Evolutionary conservation across 257 asterid species (phyloP).

Genomic region (Penstemon davidsonii): DNA sequence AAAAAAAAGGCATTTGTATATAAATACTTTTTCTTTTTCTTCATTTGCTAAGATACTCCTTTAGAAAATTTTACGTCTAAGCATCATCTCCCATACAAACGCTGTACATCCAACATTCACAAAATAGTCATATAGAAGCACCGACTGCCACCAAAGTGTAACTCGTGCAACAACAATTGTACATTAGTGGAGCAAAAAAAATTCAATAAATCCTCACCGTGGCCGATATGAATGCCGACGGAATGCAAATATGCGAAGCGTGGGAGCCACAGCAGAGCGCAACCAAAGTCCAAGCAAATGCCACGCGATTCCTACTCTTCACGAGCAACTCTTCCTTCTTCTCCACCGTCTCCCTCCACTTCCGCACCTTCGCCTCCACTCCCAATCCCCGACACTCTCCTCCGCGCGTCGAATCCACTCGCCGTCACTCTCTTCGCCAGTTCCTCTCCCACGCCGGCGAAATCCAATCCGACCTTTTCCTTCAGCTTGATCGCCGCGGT

Average conservation of each 20-base stretch:
- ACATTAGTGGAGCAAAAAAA: conserved; percentile 10
- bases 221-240: conserved; percentile 80
- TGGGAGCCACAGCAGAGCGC: conserved; percentile 94
- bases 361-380: conserved; percentile 77
- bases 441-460: conserved; percentile 50
- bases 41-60: too few relatives aligned
- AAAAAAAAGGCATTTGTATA: too few relatives aligned
- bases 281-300: conserved; percentile 93
- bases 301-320: conserved; percentile 74
- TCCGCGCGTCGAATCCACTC: conserved; percentile 83
- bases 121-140: neutral
- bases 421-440: conserved; percentile 66
- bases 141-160: neutral
- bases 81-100: neutral
- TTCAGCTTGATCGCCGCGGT: conserved; percentile 88
- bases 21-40: too few relatives aligned
- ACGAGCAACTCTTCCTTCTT: conserved; percentile 78
- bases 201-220: conserved; percentile 48
- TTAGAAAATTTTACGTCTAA: too few relatives aligned
- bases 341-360: conserved; percentile 83
- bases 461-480: conserved; percentile 36
- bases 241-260: conserved; percentile 88
- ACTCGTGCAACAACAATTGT: neutral
- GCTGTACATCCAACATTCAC: neutral
- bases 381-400: conserved; percentile 78